Evolutionary conservation across 345 rosid species (phyloP).

Genomic region (Populus deltoides): DNA sequence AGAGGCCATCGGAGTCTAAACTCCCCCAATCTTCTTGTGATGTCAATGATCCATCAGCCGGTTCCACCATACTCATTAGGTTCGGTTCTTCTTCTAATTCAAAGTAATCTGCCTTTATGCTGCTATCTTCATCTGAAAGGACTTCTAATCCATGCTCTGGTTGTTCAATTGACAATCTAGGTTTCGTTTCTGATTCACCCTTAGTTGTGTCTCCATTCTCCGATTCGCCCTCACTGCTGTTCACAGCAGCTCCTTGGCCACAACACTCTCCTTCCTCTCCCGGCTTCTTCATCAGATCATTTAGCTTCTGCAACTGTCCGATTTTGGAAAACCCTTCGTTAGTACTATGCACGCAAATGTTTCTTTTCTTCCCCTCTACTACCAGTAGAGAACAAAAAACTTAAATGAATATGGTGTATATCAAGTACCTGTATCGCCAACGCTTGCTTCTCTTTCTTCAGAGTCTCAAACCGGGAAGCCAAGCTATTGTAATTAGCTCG

Average conservation of each 20-base stretch:
- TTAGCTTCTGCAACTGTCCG: constrained; percentile 60
- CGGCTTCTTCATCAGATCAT: constrained; percentile 32
- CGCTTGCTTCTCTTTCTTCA: constrained; percentile 67
- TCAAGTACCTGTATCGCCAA: constrained; percentile 52
- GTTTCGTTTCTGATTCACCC: constrained; percentile 36
- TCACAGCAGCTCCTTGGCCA: constrained; percentile 16
- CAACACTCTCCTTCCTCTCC: constrained; percentile 32
- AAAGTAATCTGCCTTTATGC: constrained; percentile 55
- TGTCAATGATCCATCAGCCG: constrained; percentile 58
- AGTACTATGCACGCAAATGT: neutral
- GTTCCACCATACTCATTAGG: constrained; percentile 51
- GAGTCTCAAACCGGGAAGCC: constrained; percentile 51
- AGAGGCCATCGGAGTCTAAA: constrained; percentile 54
- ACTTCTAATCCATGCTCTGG: constrained; percentile 32
- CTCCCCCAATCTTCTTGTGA: constrained; percentile 71
- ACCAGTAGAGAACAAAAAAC: neutral
- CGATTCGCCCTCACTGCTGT: constrained; percentile 45
- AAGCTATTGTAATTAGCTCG: constrained; percentile 49
- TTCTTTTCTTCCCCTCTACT: neutral
- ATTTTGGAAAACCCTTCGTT: neutral
- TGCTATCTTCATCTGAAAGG: constrained; percentile 41
- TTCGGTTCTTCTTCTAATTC: constrained; percentile 56
- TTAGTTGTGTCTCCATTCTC: constrained; percentile 34
- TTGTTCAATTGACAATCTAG: constrained; percentile 30
- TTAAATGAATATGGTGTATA: neutral